Evolutionary conservation across 345 rosid species (phyloP).

Genomic region (Brassica incana): DNA sequence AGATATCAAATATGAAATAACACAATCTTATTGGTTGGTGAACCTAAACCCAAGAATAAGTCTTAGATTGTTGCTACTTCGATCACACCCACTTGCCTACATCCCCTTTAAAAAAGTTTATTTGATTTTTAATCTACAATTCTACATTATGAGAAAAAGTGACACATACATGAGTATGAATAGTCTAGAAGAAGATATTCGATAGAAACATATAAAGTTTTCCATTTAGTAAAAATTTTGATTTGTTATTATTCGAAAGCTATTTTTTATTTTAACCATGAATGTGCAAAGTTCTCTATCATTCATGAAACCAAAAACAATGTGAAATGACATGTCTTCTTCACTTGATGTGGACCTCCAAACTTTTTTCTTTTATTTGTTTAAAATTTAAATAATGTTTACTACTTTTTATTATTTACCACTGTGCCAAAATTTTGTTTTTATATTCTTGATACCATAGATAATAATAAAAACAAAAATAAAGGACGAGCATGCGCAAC

Average conservation of each 20-base stretch:
- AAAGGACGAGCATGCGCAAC: not conserved
- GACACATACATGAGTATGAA: not conserved
- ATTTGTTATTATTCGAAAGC: constrained; percentile 17
- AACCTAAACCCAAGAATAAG: too few relatives aligned
- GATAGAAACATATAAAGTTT: not conserved
- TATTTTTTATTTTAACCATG: not conserved
- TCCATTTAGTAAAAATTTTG: not conserved
- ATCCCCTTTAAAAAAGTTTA: not conserved
- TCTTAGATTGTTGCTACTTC: constrained; percentile 1
- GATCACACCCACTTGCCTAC: constrained; percentile 30
- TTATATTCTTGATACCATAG: not conserved
- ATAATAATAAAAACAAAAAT: constrained; percentile 26
- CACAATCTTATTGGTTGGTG: too few relatives aligned
- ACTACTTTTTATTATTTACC: not conserved
- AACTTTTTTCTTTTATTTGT: not conserved
- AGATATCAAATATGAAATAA: too few relatives aligned
- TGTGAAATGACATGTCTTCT: constrained; percentile 24
- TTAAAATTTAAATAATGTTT: not conserved
- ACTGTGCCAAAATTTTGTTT: constrained; percentile 6
- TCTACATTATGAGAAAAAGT: constrained; percentile 18
- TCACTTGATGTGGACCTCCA: constrained; percentile 29
- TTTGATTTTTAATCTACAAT: too few relatives aligned
- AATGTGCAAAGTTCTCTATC: constrained; percentile 28
- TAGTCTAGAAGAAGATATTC: not conserved
- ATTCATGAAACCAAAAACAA: constrained; percentile 26